Conservation (phyloP, 2,329 filamentous ascomycete species). For the Sclerotinia trifoliorum region DNA sequence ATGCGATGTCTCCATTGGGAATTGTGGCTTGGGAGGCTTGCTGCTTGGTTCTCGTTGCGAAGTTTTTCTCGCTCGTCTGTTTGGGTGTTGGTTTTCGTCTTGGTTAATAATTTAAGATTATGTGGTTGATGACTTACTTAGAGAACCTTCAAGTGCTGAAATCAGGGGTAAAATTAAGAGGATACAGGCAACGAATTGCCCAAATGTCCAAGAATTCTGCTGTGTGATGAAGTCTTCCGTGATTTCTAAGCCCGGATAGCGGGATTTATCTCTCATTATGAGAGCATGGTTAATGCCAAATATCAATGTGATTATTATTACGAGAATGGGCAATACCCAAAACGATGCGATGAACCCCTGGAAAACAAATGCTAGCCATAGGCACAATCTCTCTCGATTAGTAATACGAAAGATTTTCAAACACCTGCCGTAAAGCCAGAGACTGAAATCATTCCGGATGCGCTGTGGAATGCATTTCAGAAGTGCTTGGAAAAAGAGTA, state of each 20-base stretch:
- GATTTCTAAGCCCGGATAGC: background rate
- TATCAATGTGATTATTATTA: background rate
- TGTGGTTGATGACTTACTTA: background rate
- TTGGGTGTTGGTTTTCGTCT: background rate
- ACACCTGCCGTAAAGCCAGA: background rate
- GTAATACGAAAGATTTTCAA: background rate
- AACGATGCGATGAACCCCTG: conserved; percentile 1
- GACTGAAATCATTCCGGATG: background rate
- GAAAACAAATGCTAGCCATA: conserved; percentile 5
- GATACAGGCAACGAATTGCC: conserved; percentile 11
- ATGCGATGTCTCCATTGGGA: conserved; percentile 4
- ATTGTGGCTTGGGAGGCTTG: background rate
- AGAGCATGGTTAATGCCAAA: conserved; percentile 2
- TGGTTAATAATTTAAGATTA: no score
- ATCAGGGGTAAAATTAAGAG: conserved; percentile 5
- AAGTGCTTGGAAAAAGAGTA: conserved; percentile 13
- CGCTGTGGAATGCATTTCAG: conserved; percentile 12
- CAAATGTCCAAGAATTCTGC: conserved; percentile 18
- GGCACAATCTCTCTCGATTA: background rate
- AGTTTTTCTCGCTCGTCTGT: conserved; percentile 12
- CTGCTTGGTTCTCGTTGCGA: background rate
- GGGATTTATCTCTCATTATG: background rate
- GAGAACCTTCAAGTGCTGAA: conserved; percentile 11
- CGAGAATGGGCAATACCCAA: background rate
- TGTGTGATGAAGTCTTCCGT: conserved; percentile 12